Percentiles rank a stretch among this genome's conserved stretches.
Evolutionary conservation across 2,329 filamentous ascomycete genomes (phyloP).

Genomic region (Calcarisporium arbuscula): DNA sequence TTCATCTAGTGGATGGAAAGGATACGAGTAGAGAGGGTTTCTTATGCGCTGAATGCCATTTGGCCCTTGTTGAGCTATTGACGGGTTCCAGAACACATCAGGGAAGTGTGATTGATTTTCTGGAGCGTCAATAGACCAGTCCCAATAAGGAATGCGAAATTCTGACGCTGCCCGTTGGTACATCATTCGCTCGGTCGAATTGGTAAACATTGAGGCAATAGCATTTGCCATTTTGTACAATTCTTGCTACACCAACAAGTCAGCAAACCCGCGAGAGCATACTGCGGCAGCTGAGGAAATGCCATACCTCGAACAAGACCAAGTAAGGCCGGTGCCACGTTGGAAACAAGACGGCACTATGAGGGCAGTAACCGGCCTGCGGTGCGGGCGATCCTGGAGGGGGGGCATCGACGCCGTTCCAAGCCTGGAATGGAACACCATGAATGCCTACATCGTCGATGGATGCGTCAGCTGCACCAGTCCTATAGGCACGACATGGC

Average conservation of each 20-base stretch:
- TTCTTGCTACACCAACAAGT: constrained; percentile 26
- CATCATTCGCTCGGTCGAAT: constrained; percentile 34
- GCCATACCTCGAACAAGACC: constrained; percentile 47
- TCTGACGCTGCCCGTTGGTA: constrained; percentile 45
- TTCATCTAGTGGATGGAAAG: constrained; percentile 53
- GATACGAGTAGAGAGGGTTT: constrained; percentile 57
- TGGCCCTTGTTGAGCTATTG: constrained; percentile 49
- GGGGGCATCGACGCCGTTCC: constrained; percentile 47
- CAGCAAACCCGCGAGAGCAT: constrained; percentile 10
- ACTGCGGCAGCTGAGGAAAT: no score
- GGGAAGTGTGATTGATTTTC: constrained; percentile 42
- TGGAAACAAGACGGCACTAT: constrained; percentile 69
- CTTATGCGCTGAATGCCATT: constrained; percentile 48
- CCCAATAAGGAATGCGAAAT: constrained; percentile 55
- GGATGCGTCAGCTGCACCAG: neutral
- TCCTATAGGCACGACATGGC: no score
- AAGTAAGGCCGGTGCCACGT: constrained; percentile 83
- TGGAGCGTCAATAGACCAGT: constrained; percentile 48
- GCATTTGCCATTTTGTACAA: constrained; percentile 26
- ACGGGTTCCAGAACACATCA: constrained; percentile 37
- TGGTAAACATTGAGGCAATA: constrained; percentile 44
- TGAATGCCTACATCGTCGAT: constrained; percentile 68
- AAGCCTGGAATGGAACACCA: constrained; percentile 59
- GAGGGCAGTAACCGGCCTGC: constrained; percentile 67
- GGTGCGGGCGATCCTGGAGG: constrained; percentile 44